Percentiles rank a stretch among this genome's conserved stretches.
phyloP scores from a whole-genome alignment of 2,329 filamentous ascomycete genomes.

The Bipolaris bicolor region DNA sequence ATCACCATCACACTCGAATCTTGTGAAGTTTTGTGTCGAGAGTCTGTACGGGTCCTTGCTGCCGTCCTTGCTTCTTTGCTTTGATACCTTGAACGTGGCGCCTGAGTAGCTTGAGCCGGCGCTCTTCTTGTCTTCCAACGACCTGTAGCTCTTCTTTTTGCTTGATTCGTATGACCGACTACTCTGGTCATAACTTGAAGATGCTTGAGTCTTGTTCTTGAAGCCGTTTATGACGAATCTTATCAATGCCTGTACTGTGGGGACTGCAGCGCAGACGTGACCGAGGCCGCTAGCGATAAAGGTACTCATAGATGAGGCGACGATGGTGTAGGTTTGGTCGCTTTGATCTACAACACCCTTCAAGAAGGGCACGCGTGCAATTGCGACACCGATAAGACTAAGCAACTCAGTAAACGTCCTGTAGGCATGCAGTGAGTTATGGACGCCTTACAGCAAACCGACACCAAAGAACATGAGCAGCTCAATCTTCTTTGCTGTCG shows the following conservation, averaged over 20 bases:
- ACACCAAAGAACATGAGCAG: conserved; percentile 7
- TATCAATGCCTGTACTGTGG: conserved; percentile 3
- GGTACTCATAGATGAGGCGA: conserved; percentile 4
- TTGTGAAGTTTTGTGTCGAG: background rate
- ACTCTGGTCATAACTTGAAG: background rate
- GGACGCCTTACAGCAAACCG: background rate
- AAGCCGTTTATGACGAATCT: conserved; percentile 4
- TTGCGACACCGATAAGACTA: conserved; percentile 1
- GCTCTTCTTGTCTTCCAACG: conserved; percentile 3
- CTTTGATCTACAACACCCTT: conserved; percentile 5
- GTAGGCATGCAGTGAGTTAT: background rate
- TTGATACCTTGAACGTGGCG: background rate
- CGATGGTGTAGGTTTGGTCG: conserved; percentile 9
- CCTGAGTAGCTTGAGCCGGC: background rate
- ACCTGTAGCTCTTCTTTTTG: conserved; percentile 7
- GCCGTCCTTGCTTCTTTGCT: background rate
- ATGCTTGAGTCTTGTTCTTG: background rate
- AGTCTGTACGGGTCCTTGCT: background rate
- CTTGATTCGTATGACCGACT: conserved; percentile 1
- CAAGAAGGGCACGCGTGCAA: conserved; percentile 7
- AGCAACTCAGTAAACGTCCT: background rate
- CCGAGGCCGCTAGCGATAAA: conserved; percentile 5
- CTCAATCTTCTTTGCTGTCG: conserved; percentile 5
- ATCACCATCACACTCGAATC: background rate
- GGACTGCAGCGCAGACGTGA: conserved; percentile 8